Evolutionary conservation across 257 asterid genomes (phyloP).

Genomic region (Craterostigma plantagineum): DNA sequence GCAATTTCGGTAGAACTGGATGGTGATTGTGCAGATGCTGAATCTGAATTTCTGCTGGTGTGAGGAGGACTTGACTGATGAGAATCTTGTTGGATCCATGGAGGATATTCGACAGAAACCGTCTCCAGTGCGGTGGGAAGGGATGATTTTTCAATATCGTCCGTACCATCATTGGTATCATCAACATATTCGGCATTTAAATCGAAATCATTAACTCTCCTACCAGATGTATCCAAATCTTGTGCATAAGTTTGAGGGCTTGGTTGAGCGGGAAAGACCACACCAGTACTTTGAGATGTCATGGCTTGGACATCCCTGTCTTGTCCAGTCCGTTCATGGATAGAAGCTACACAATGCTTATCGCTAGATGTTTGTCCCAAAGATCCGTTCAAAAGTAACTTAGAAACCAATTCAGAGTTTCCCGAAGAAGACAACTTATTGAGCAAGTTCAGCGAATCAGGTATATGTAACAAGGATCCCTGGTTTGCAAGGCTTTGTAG

Average conservation of each 20-base stretch:
- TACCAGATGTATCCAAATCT: slow-evolving; percentile 28
- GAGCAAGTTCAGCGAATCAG: slow-evolving; percentile 30
- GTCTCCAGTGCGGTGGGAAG: slow-evolving; percentile 24
- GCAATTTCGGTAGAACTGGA: slow-evolving; percentile 69
- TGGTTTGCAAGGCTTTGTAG: slow-evolving; percentile 45
- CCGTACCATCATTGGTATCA: slow-evolving; percentile 58
- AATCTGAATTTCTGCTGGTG: slow-evolving; percentile 63
- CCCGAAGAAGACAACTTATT: slow-evolving; percentile 24
- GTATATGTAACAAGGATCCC: slow-evolving; percentile 20
- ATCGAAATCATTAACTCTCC: slow-evolving; percentile 52
- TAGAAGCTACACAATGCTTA: slow-evolving; percentile 15
- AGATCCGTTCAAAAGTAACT: slow-evolving; percentile 33
- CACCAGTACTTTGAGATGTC: slow-evolving; percentile 28
- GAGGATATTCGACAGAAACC: slow-evolving; percentile 31
- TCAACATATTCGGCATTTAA: slow-evolving; percentile 42
- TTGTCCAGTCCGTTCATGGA: slow-evolving; percentile 21
- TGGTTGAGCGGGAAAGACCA: slow-evolving; percentile 17
- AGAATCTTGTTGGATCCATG: slow-evolving; percentile 59
- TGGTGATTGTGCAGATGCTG: slow-evolving; percentile 70
- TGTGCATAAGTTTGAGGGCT: slow-evolving; percentile 29
- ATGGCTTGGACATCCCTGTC: slow-evolving; percentile 14
- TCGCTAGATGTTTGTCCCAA: slow-evolving; percentile 27
- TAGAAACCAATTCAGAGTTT: slow-evolving; percentile 23
- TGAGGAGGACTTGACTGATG: slow-evolving; percentile 75
- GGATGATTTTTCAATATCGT: slow-evolving; percentile 35